Percentiles rank a stretch among this genome's conserved stretches.
These are phyloP conservation scores for Cardamine occulta DNA, from an alignment of 345 rosid species.

Conservation along the genomic window DNA sequence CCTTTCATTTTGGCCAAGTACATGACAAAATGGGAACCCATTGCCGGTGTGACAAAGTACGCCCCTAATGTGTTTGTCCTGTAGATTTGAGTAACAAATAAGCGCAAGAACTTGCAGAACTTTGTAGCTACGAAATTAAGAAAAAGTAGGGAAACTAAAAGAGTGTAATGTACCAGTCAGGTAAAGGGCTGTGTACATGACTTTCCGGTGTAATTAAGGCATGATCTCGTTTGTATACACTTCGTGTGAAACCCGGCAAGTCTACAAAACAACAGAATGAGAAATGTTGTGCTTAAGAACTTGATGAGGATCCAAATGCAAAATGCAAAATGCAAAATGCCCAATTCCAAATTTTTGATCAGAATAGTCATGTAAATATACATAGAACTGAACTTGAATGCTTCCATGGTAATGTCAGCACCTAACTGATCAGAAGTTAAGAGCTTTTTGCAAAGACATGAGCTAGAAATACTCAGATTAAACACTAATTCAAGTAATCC, in stretches of 20 bases:
- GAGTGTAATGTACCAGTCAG: slow-evolving; percentile 65
- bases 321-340: background rate
- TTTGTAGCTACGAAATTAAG: background rate
- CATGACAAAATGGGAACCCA: slow-evolving; percentile 95
- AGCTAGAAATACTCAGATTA: background rate
- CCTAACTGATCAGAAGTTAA: slow-evolving; percentile 3
- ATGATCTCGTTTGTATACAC: slow-evolving; percentile 78
- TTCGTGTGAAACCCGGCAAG: slow-evolving; percentile 90
- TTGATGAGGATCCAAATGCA: slow-evolving; percentile 1
- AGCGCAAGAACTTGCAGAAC: background rate
- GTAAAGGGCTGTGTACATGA: slow-evolving; percentile 89
- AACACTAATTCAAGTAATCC: slow-evolving; percentile 6
- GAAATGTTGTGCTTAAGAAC: background rate
- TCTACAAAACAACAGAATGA: slow-evolving; percentile 48
- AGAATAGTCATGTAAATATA: slow-evolving; percentile 1
- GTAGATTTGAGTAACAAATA: slow-evolving; percentile 36
- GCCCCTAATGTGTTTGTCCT: slow-evolving; percentile 89
- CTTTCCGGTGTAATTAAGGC: slow-evolving; percentile 92
- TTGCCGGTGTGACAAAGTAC: slow-evolving; percentile 80
- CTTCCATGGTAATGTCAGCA: slow-evolving; percentile 2
- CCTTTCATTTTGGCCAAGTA: slow-evolving; percentile 91
- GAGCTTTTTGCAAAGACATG: slow-evolving; percentile 6
- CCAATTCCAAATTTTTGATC: background rate
- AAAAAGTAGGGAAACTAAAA: slow-evolving; percentile 13
- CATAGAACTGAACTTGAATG: slow-evolving; percentile 19